Evolutionary conservation across 257 asterid species (phyloP).

Genomic region (Knoxia roxburghii): DNA sequence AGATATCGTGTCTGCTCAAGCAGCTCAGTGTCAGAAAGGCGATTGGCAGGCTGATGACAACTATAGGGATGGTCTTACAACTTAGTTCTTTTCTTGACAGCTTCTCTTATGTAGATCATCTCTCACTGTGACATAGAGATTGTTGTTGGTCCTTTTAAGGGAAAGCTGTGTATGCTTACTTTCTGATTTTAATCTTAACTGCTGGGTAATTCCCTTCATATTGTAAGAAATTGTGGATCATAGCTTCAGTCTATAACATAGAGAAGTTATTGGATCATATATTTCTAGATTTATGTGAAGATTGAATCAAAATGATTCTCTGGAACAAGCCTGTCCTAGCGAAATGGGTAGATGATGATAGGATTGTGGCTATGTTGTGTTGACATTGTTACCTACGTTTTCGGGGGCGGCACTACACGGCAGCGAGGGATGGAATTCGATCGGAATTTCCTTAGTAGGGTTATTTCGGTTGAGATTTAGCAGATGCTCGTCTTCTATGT

Average conservation of each 20-base stretch:
- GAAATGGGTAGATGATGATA: too few species aligned
- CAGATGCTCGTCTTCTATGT: too few species aligned
- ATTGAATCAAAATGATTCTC: background rate
- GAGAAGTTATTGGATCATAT: too few species aligned
- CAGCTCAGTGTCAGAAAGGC: slow-evolving; percentile 10
- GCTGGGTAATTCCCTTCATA: background rate
- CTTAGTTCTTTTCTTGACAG: background rate
- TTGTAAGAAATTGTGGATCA: too few species aligned
- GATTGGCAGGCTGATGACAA: slow-evolving; percentile 17
- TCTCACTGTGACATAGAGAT: background rate
- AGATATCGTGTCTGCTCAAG: slow-evolving; percentile 27
- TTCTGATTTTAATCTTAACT: background rate
- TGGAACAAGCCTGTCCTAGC: too few species aligned
- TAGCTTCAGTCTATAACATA: too few species aligned
- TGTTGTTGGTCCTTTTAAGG: background rate
- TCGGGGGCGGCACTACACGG: too few species aligned
- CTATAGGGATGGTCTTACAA: background rate
- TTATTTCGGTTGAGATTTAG: too few species aligned
- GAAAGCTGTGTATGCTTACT: background rate
- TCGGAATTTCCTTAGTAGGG: too few species aligned
- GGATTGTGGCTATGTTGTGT: too few species aligned
- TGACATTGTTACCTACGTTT: too few species aligned
- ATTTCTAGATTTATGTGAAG: background rate
- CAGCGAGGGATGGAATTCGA: too few species aligned
- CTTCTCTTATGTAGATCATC: background rate